Evolutionary conservation across 2,329 filamentous ascomycete species (phyloP).

Genomic region (Colletotrichum sojae): DNA sequence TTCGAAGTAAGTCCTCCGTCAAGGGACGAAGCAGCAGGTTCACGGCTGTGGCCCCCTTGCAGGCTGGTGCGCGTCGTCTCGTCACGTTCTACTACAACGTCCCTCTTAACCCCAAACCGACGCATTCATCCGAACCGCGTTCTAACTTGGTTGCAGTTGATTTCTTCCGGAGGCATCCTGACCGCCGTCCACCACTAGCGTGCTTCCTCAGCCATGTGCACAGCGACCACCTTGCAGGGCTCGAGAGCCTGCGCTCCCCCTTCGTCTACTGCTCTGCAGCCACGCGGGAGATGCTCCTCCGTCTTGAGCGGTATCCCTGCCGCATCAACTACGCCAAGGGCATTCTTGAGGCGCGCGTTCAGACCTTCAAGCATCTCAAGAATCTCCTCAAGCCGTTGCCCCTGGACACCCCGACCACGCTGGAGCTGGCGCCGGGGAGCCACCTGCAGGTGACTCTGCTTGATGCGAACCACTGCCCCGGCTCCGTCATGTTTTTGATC

Average conservation of each 20-base stretch:
- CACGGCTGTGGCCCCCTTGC: neutral
- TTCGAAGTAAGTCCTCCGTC: slow-evolving; percentile 68
- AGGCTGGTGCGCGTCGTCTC: slow-evolving; percentile 9
- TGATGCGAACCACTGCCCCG: slow-evolving; percentile 92
- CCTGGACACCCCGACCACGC: slow-evolving; percentile 80
- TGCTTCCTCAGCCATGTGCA: slow-evolving; percentile 95
- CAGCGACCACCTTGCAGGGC: slow-evolving; percentile 87
- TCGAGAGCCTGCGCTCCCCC: slow-evolving; percentile 81
- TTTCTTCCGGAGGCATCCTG: slow-evolving; percentile 77
- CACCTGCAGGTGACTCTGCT: slow-evolving; percentile 86
- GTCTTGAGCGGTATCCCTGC: slow-evolving; percentile 83
- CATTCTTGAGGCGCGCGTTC: slow-evolving; percentile 80
- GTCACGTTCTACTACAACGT: neutral
- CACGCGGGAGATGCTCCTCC: slow-evolving; percentile 84
- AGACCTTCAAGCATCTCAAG: slow-evolving; percentile 83
- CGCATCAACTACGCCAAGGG: slow-evolving; percentile 86
- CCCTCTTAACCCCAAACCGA: slow-evolving; percentile 21
- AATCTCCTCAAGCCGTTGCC: slow-evolving; percentile 86
- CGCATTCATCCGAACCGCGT: slow-evolving; percentile 2
- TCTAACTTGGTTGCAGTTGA: slow-evolving; percentile 72
- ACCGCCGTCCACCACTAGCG: slow-evolving; percentile 75
- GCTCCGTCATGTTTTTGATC: slow-evolving; percentile 93
- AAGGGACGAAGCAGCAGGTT: slow-evolving; percentile 6
- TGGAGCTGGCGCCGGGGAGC: slow-evolving; percentile 80
- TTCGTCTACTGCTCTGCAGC: slow-evolving; percentile 94